Base-by-base conservation (phyloP, 2,329 filamentous ascomycete species). In the Trichoderma pleuroti region DNA sequence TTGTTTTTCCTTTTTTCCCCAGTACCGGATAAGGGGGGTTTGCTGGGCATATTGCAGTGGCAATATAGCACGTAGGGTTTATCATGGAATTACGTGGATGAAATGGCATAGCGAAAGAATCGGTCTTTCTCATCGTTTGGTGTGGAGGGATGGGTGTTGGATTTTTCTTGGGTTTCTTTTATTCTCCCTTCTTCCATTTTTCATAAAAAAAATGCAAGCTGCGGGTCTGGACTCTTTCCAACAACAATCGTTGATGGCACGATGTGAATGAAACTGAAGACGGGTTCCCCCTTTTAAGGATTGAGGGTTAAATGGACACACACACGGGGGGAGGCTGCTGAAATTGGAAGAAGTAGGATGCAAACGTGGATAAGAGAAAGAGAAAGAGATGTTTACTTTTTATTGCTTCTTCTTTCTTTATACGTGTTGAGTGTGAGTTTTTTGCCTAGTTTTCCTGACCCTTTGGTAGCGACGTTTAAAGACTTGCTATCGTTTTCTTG, bases 31-130 rank as follows among this genome's bases (percentile, higher is more conserved):
- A 49, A 49, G 26, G 52, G 68, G 42, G 49, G 36, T 60, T 30
- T 7, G 56, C 63, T 24, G 39, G 39, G 32, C 16, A 7, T 66
- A 42, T 57, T 56, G 70, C 70, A 66, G 67, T 56, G 60, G 54
- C 36, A 70, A 46, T 57, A 46, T 57, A 67, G 61, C 67, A 63
- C 10, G 30, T 26, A 49, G 21, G 65, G 30, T 34, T 46, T 7
- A 36, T n/a, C 16, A 34, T 34, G 49, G 56, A 52, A 67, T 57
- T 34, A 63, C 61, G 24, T 36, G 65, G 30, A 39, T 49, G 68
- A 49, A 71, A 56, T 61, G 65, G 65, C 70, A 72, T 71, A 70
- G 65, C 70, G 69, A 70, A 71, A 67, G 60, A 62, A 28, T 57
- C 24, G 63, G 64, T 62, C 49, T 65, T 66, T 64, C 62, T 59